Conservation (phyloP, 441 rosid species). For the Capsella rubella region DNA sequence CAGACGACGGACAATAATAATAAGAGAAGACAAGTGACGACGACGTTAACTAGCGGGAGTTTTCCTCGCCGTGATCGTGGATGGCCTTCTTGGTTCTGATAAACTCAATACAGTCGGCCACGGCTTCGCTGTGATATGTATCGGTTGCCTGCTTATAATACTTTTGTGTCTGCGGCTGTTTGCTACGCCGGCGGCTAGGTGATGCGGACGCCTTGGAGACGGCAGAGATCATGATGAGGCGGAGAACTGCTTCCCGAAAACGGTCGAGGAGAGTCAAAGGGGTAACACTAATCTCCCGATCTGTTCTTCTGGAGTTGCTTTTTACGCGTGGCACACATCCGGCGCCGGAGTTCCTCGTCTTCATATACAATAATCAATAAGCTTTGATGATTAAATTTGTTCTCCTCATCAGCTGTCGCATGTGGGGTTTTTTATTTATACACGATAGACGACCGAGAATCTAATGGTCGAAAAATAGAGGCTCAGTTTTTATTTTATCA, state of each 20-base stretch:
- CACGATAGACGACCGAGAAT: neutral
- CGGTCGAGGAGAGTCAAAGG: conserved; percentile 68
- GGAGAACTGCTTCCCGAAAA: conserved; percentile 67
- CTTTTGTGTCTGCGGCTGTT: conserved; percentile 18
- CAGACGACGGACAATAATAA: neutral
- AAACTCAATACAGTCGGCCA: conserved; percentile 83
- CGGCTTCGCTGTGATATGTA: conserved; percentile 65
- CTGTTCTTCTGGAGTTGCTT: conserved; percentile 15
- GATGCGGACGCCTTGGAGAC: conserved; percentile 47
- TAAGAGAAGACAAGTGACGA: neutral
- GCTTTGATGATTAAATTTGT: conserved; percentile 17
- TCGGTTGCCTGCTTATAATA: conserved; percentile 41
- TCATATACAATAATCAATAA: conserved; percentile 27
- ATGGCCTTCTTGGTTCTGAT: conserved; percentile 62
- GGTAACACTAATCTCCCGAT: conserved; percentile 42
- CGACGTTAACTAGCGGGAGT: conserved; percentile 30
- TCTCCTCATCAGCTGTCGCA: conserved; percentile 41
- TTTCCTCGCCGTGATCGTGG: conserved; percentile 17
- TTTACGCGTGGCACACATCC: conserved; percentile 65
- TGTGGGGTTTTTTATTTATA: conserved; percentile 35
- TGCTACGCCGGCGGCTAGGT: conserved; percentile 24
- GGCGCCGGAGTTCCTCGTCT: conserved; percentile 47
- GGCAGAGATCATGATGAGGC: conserved; percentile 76
- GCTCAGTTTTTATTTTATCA: conserved; percentile 12
- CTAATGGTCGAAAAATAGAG: conserved; percentile 22